Conservation (phyloP, 495 filamentous ascomycete genomes). For the Xylaria curta region DNA sequence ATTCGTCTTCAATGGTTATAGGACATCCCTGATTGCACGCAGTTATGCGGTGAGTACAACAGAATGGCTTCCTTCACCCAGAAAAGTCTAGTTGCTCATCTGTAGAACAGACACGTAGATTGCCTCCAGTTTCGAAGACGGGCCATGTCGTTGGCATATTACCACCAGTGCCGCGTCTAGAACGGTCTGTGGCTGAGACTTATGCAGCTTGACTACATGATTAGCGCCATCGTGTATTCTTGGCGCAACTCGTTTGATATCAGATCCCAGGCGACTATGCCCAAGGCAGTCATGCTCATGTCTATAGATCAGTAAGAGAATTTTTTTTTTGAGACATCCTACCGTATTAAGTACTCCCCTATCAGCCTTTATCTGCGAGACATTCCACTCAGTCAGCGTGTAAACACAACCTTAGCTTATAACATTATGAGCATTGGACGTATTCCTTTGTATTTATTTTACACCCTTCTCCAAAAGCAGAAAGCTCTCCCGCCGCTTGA, state of each 20-base stretch:
- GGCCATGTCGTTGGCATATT: not conserved
- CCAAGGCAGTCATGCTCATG: not conserved
- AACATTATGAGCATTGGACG: too few species aligned
- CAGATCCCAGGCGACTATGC: not conserved
- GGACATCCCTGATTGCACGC: not conserved
- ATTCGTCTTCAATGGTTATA: not conserved
- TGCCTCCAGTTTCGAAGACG: not conserved
- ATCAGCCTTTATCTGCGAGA: not conserved
- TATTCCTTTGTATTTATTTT: not conserved
- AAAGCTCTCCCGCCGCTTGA: not conserved
- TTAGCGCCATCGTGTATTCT: conserved; percentile 10
- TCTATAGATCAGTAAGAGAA: not conserved
- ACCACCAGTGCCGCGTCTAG: conserved; percentile 16
- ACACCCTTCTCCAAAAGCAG: not conserved
- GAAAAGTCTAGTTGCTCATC: not conserved
- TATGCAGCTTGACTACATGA: conserved; percentile 4
- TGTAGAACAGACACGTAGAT: not conserved
- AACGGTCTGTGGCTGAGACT: conserved; percentile 19
- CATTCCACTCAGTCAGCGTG: not conserved
- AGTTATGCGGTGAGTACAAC: not conserved
- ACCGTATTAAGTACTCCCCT: not conserved
- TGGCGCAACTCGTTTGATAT: not conserved
- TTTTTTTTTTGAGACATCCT: not conserved
- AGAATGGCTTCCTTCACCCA: not conserved
- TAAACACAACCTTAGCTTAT: not conserved